Evolutionary conservation across 352 stramenopile genomes (phyloP), one percentile per base, ranked within the genome.

Genomic region (Lagenidium giganteum): DNA sequence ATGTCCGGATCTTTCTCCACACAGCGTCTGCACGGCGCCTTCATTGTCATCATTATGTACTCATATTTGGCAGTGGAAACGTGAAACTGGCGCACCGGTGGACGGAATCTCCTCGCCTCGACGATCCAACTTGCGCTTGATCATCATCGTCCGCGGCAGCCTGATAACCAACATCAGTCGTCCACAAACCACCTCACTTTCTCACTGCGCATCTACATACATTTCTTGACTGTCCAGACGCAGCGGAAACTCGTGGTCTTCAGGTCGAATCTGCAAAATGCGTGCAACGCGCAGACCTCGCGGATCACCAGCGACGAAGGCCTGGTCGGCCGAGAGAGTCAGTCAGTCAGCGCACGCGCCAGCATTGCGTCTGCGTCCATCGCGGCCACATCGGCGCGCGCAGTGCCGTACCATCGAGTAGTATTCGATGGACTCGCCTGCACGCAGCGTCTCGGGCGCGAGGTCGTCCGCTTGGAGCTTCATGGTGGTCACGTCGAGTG

Each of bases 401-500:
- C n/a, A 42, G 20, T 5, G 33, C 26, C 48, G 20, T 21, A 77
- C 70, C 64, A 83, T 79, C 20, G 67, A 79, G 50, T 54, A 83
- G 61, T 83, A 83, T 39, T 83, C 70, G 48, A 83, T 52, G 3
- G 64, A 79, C 48, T 83, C 70, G 23, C 70, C 70, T 13, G 70
- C 64, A 21, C 68, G 76, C 21, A 83, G 64, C 50, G 54, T 72
- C 59, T 83, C 70, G 9, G 52, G 50, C 26, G 54, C 58, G 4
- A 83, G 58, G 48, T 83, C 61, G 29, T 66, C 64, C 23, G 66
- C 66, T 30, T 64, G 67, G 29, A 82, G 67, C 40, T 61, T 53
- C 28, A 67, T 63, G 43, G 58, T 56, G 31, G n/a, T n/a, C n/a
- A n/a, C n/a, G n/a, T n/a, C n/a, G n/a, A n/a, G n/a, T n/a, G n/a